A percentile compares a stretch with the other conserved stretches of the same genome.
Evolutionary conservation across 2,329 filamentous ascomycete genomes (phyloP).

Genomic region (Lachnellula hyalina): DNA sequence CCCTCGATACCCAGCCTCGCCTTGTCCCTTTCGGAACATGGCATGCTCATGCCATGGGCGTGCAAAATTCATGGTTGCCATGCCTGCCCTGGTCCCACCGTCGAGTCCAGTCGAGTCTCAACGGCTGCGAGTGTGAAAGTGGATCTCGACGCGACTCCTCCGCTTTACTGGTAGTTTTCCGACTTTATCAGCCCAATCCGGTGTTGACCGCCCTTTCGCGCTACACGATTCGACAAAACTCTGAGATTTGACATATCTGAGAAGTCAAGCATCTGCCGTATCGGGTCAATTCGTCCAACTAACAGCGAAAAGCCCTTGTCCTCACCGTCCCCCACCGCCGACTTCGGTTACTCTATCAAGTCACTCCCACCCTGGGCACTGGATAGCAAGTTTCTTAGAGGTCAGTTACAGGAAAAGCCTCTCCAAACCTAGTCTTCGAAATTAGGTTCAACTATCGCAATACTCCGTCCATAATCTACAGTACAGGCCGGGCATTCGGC

Average conservation of each 20-base stretch:
- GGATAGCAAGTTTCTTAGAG: neutral
- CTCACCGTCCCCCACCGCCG: conserved; percentile 12
- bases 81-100: conserved; percentile 11
- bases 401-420: neutral
- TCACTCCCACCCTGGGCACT: neutral
- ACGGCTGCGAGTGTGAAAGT: neutral
- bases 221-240: conserved; percentile 23
- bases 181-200: conserved; percentile 28
- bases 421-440: neutral
- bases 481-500: conserved; percentile 4
- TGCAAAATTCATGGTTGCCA: conserved; percentile 12
- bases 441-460: conserved; percentile 3
- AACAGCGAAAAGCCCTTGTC: conserved; percentile 2
- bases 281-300: conserved; percentile 8
- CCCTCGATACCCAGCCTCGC: conserved; percentile 3
- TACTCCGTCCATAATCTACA: neutral
- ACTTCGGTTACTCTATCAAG: conserved; percentile 2
- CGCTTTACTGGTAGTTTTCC: conserved; percentile 12
- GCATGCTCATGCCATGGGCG: neutral
- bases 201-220: conserved; percentile 24
- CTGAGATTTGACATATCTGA: conserved; percentile 19
- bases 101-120: neutral
- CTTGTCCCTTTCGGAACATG: neutral
- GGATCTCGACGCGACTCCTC: neutral
- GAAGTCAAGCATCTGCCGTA: conserved; percentile 8